phyloP scores from a whole-genome alignment of 371 early-diverging fungal genomes.

The Apophysomyces variabilis region DNA sequence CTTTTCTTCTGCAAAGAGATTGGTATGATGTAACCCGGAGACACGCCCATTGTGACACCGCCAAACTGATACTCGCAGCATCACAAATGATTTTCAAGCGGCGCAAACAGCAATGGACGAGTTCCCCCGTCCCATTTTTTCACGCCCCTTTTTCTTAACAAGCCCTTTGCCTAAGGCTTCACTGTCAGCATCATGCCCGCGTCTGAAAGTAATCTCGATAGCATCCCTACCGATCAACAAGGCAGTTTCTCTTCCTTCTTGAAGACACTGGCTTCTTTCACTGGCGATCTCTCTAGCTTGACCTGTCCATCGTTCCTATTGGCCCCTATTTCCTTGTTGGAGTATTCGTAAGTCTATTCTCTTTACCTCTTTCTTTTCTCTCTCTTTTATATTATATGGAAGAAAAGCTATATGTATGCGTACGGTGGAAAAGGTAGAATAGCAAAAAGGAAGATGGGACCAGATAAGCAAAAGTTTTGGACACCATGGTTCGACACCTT shows the following conservation, averaged over 20 bases:
- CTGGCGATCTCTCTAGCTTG: slow-evolving; percentile 79
- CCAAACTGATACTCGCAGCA: too few species aligned
- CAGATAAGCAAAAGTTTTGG: neutral
- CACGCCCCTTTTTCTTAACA: slow-evolving; percentile 5
- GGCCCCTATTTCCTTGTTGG: slow-evolving; percentile 75
- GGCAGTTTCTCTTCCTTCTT: slow-evolving; percentile 75
- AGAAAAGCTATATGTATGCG: too few species aligned
- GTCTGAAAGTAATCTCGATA: slow-evolving; percentile 49
- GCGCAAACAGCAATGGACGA: neutral
- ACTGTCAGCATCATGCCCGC: neutral
- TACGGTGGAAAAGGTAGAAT: too few species aligned
- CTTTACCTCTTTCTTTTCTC: neutral
- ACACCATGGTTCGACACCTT: too few species aligned
- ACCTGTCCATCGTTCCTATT: slow-evolving; percentile 82
- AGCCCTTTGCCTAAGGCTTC: neutral
- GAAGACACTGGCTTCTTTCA: slow-evolving; percentile 74
- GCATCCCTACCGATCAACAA: slow-evolving; percentile 69
- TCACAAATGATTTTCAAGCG: too few species aligned
- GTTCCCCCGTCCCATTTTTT: neutral
- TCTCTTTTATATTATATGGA: neutral
- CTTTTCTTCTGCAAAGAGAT: too few species aligned
- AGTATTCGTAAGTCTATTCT: slow-evolving; percentile 69
- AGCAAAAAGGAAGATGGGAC: neutral
- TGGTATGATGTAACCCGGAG: too few species aligned
- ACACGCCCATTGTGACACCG: neutral